A percentile compares a stretch with the other conserved stretches of the same genome.
Evolutionary conservation across 495 filamentous ascomycete species (phyloP).

Genomic region (Aspergillus nidulans): DNA sequence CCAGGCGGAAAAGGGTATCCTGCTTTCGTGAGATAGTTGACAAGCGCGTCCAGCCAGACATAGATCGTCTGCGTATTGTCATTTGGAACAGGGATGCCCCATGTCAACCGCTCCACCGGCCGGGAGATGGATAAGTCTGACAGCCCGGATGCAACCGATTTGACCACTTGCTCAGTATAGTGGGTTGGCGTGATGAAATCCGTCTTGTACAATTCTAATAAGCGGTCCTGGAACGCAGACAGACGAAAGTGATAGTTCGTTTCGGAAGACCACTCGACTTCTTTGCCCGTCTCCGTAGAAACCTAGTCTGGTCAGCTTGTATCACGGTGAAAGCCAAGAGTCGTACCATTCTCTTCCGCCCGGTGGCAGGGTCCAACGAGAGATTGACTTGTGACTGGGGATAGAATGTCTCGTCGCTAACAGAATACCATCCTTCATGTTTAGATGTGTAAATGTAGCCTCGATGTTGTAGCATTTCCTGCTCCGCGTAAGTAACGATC

Average conservation of each 20-base stretch:
- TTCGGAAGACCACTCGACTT: slow-evolving; percentile 94
- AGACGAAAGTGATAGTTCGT: slow-evolving; percentile 92
- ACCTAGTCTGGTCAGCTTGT: slow-evolving; percentile 30
- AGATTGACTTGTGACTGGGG: slow-evolving; percentile 69
- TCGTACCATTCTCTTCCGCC: slow-evolving; percentile 67
- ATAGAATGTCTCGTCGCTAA: slow-evolving; percentile 95
- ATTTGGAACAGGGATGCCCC: slow-evolving; percentile 87
- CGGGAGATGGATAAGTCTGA: slow-evolving; percentile 87
- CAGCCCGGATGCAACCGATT: slow-evolving; percentile 63
- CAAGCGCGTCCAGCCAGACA: slow-evolving; percentile 93
- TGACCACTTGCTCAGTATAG: slow-evolving; percentile 64
- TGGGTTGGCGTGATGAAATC: slow-evolving; percentile 68
- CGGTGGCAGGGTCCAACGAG: slow-evolving; percentile 72
- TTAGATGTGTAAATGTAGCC: slow-evolving; percentile 80
- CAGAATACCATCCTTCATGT: slow-evolving; percentile 94
- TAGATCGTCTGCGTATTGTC: slow-evolving; percentile 90
- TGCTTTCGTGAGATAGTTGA: slow-evolving; percentile 86
- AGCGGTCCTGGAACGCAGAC: slow-evolving; percentile 66
- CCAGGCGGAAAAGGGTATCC: slow-evolving; percentile 80
- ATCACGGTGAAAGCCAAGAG: neutral
- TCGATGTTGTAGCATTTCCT: slow-evolving; percentile 63
- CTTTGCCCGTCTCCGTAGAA: slow-evolving; percentile 80
- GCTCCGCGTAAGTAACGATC: slow-evolving; percentile 2
- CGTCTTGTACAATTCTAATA: slow-evolving; percentile 72
- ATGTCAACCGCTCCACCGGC: slow-evolving; percentile 68